A percentile compares a stretch with the other conserved stretches of the same genome.
Conservation (phyloP, 352 stramenopile genomes). For the Pythium sp. region DNA sequence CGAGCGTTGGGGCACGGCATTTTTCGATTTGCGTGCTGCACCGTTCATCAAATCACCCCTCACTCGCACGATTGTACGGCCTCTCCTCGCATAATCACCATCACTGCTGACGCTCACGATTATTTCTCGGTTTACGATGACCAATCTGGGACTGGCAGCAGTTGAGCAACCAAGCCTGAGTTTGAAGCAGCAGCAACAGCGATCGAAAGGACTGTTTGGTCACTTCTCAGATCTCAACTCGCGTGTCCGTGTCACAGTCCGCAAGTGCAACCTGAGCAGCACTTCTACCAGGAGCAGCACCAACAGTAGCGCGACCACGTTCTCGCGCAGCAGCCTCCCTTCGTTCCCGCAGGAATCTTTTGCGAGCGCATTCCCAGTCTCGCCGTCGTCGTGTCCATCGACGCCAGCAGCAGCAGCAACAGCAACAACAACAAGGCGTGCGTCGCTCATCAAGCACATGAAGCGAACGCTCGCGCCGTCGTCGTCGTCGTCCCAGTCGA, state of each 20-base stretch:
- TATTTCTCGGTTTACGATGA: slow-evolving; percentile 2
- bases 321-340: slow-evolving; percentile 3
- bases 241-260: slow-evolving; percentile 9
- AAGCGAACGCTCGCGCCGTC: slow-evolving; percentile 8
- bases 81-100: not conserved
- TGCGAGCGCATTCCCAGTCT: slow-evolving; percentile 15
- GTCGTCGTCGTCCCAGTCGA: not conserved
- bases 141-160: not conserved
- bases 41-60: not conserved
- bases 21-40: slow-evolving; percentile 4
- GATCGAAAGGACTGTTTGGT: not conserved
- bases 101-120: not conserved
- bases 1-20: not conserved
- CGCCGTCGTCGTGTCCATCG: slow-evolving; percentile 3
- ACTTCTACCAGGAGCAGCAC: slow-evolving; percentile 5
- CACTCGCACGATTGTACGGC: not conserved
- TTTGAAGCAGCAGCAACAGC: slow-evolving; percentile 1
- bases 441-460: slow-evolving; percentile 10
- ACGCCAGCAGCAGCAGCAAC: slow-evolving; percentile 4
- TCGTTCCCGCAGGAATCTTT: slow-evolving; percentile 11
- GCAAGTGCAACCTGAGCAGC: slow-evolving; percentile 2
- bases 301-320: not conserved
- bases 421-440: not conserved
- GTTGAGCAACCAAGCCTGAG: not conserved
- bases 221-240: slow-evolving; percentile 8